Evolutionary conservation across 805 yeast genomes (phyloP).

Genomic region (Wickerhamiella sergipiensis): DNA sequence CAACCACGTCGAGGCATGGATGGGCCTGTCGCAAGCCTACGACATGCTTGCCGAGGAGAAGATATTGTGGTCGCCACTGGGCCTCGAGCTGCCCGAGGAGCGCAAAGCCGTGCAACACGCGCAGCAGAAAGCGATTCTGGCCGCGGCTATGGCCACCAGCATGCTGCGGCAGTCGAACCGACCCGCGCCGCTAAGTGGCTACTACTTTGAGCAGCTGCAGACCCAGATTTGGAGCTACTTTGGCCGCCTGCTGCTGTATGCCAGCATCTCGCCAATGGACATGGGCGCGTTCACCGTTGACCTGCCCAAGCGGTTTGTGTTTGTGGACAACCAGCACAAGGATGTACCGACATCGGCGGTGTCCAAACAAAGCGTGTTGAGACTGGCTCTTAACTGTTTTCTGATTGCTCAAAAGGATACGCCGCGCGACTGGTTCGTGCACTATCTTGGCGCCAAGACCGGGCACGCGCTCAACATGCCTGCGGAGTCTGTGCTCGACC

Average conservation of each 20-base stretch:
- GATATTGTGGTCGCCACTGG: conserved; percentile 21
- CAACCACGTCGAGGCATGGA: conserved; percentile 74
- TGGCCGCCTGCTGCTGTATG: conserved; percentile 38
- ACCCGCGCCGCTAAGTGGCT: conserved; percentile 3
- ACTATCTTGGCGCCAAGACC: conserved; percentile 45
- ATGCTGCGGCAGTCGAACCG: conserved; percentile 11
- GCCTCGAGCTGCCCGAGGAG: conserved; percentile 29
- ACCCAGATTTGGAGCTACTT: conserved; percentile 38
- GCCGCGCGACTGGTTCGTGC: conserved; percentile 45
- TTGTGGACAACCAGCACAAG: conserved; percentile 17
- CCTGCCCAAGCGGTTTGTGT: conserved; percentile 15
- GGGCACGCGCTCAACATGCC: conserved; percentile 35
- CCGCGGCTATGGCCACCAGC: conserved; percentile 63
- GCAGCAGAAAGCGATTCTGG: conserved; percentile 57
- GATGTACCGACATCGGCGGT: conserved; percentile 7
- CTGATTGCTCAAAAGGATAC: conserved; percentile 34
- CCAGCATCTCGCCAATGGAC: conserved; percentile 23
- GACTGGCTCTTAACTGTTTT: conserved; percentile 32
- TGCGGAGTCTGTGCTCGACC: conserved; percentile 27
- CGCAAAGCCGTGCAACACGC: conserved; percentile 44
- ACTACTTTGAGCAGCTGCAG: conserved; percentile 26
- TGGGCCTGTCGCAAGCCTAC: conserved; percentile 64
- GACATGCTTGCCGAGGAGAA: conserved; percentile 77
- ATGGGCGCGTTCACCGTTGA: conserved; percentile 37
- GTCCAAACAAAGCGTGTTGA: conserved; percentile 18